Evolutionary conservation across 495 filamentous ascomycete genomes (phyloP).

Genomic region (Podospora pseudoanserina): DNA sequence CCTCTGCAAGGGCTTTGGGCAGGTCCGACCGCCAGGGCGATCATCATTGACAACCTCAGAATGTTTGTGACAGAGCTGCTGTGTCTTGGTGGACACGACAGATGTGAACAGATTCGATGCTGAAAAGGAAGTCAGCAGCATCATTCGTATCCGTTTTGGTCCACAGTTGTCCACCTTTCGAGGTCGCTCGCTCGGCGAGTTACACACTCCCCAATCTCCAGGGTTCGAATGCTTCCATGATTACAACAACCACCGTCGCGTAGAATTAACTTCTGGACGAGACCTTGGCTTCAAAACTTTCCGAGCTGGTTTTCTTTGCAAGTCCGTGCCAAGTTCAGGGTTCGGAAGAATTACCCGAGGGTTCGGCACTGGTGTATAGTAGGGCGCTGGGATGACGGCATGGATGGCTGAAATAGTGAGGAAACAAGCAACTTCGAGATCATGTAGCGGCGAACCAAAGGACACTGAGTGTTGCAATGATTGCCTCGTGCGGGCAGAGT

Average conservation of each 20-base stretch:
- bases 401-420: background rate
- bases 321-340: background rate
- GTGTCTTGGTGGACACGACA: background rate
- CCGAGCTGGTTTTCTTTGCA: background rate
- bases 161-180: background rate
- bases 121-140: background rate
- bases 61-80: constrained; percentile 1
- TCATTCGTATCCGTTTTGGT: background rate
- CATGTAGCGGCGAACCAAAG: background rate
- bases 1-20: constrained; percentile 6
- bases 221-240: background rate
- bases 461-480: background rate
- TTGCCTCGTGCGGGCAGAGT: background rate
- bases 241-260: background rate
- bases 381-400: background rate
- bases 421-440: background rate
- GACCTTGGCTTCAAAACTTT: background rate
- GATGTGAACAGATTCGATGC: constrained; percentile 1
- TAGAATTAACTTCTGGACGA: background rate
- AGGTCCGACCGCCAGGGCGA: constrained; percentile 16
- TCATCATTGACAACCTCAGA: constrained; percentile 12
- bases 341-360: constrained; percentile 5
- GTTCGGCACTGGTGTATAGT: constrained; percentile 6
- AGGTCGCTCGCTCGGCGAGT: background rate
- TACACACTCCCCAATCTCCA: background rate